Conservation (phyloP, 306 rosid species). For the Begonia fuchsioides region DNA sequence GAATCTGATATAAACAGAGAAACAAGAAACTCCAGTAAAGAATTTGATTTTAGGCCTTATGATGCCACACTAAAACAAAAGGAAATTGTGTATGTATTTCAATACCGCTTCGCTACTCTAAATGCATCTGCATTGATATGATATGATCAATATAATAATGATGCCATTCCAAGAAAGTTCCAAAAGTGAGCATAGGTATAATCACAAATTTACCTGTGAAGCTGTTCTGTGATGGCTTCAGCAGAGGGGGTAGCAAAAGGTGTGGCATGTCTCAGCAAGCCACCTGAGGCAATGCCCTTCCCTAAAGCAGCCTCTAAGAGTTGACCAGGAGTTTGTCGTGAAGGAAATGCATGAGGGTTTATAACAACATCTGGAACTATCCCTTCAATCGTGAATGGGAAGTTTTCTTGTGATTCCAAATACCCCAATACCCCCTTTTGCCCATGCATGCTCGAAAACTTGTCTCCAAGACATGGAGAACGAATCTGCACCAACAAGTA, state of each 20-base stretch:
- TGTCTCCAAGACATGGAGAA: constrained; percentile 90
- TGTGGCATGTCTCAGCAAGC: constrained; percentile 49
- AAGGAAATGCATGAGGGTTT: constrained; percentile 96
- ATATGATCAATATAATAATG: no score
- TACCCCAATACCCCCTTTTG: constrained; percentile 95
- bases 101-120: no score
- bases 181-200: background rate
- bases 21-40: no score
- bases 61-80: no score
- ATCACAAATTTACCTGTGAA: constrained; percentile 46
- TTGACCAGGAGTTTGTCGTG: constrained; percentile 96
- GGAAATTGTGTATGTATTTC: no score
- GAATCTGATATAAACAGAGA: background rate
- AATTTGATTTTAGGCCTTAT: no score
- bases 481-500: constrained; percentile 64
- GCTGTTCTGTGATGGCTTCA: constrained; percentile 75
- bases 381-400: constrained; percentile 83
- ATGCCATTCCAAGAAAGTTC: background rate
- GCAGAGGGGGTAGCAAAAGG: constrained; percentile 79
- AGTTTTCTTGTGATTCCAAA: constrained; percentile 86
- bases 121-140: no score
- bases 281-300: constrained; percentile 81
- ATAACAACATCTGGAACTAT: constrained; percentile 94
- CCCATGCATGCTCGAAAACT: constrained; percentile 99
- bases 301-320: constrained; percentile 93